Base-by-base conservation (phyloP, 2,329 filamentous ascomycete species). In the Xylaria sp. region DNA sequence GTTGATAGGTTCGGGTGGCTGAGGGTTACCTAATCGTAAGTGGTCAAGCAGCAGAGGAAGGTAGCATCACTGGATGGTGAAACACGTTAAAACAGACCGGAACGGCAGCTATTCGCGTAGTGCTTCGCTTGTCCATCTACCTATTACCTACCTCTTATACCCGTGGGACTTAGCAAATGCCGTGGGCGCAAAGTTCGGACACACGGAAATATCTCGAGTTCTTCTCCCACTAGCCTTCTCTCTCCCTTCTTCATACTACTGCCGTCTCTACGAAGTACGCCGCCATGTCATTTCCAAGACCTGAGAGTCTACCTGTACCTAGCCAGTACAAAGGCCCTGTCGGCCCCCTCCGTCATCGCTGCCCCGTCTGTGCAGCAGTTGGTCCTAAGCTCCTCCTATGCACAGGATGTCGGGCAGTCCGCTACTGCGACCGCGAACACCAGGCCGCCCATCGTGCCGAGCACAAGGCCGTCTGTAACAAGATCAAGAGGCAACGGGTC, bases 351-450 rank as follows among this genome's bases (percentile, higher is more conserved):
- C 34, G 47, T 50, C 59, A 58, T 8, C 57, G 62, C n/a, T 63
- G 62, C 30, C 50, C 62, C 6, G 49, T 63, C 8, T 69, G 66
- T 52, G 35, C 39, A 35, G 52, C 47, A 44, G 51, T 50, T n/a
- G 49, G 51, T 48, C 13, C 54, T n/a, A 67, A 69, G 2, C 72
- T 78, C 35, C 66, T 69, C 3, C 72, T 68, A 55, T 83, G 80
- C 63, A 60, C 68, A 3, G 73, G 67, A 4, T 83, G 80, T 69
- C 73, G 70, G 48, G 74, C 72, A 1, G 70, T 76, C 55, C 68
- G 68, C 46, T 83, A 83, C 69, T 83, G 80, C 68, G 67, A 73
- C 53, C 66, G 67, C 11, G 73, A 76, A 1, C 78, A 82, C 66
- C 78, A 82, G 67, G 55, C 57, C 0, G 52, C 66, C 1, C 67